Percentiles rank a stretch among this genome's conserved stretches.
Evolutionary conservation across 768 basidiomycete species (phyloP).

Genomic region (Termitomyces sp.): DNA sequence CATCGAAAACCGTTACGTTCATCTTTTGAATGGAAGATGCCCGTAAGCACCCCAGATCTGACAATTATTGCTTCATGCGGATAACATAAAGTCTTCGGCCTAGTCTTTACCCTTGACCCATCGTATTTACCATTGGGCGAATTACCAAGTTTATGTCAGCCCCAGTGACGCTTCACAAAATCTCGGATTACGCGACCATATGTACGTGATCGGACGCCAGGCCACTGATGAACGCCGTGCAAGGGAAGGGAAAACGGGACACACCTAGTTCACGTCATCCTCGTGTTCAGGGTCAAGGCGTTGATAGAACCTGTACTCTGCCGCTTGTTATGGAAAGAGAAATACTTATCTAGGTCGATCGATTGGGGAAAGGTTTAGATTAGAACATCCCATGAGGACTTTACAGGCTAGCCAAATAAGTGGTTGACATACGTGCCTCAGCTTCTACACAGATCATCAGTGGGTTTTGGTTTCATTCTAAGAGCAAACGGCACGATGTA

Average conservation of each 20-base stretch:
- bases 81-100: neutral
- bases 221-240: neutral
- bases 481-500: conserved; percentile 8
- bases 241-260: neutral
- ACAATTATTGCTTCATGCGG: neutral
- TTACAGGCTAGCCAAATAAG: neutral
- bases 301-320: neutral
- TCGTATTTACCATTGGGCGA: neutral
- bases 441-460: neutral
- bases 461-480: neutral
- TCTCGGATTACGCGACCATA: neutral
- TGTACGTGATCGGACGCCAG: conserved; percentile 1
- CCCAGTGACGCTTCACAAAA: neutral
- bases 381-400: neutral
- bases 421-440: neutral
- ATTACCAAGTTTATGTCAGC: neutral
- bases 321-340: conserved; percentile 6
- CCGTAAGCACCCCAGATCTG: conserved; percentile 5
- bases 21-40: neutral
- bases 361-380: neutral
- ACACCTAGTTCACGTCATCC: neutral
- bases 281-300: neutral
- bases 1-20: neutral
- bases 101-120: no score
- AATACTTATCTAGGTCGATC: conserved; percentile 3